Percentiles rank a stretch among this genome's conserved stretches.
Conservation (phyloP, 441 rosid species). For the Eruca vesicaria region DNA sequence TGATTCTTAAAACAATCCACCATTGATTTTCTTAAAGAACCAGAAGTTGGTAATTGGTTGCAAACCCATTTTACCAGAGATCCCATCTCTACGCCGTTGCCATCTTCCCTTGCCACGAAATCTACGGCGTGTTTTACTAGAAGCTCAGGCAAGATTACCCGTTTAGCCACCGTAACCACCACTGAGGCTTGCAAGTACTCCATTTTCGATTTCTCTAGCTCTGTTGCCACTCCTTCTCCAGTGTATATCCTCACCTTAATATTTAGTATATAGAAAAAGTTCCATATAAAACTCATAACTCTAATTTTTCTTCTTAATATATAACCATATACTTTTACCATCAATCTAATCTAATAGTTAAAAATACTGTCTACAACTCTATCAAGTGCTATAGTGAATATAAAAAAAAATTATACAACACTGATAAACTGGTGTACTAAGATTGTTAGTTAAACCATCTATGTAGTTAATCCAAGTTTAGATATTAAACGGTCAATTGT, state of each 20-base stretch:
- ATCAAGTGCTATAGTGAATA: too few species aligned
- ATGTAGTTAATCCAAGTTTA: background rate
- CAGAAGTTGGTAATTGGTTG: constrained; percentile 83
- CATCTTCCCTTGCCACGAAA: constrained; percentile 37
- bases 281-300: too few species aligned
- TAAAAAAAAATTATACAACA: too few species aligned
- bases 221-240: constrained; percentile 61
- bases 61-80: constrained; percentile 89
- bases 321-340: too few species aligned
- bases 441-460: background rate
- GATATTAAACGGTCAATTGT: background rate
- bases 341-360: too few species aligned
- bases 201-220: constrained; percentile 78
- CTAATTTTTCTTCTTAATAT: too few species aligned
- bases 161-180: constrained; percentile 56
- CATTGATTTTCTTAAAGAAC: constrained; percentile 79
- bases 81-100: constrained; percentile 31
- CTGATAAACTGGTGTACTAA: too few species aligned
- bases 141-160: constrained; percentile 75
- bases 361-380: too few species aligned
- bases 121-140: constrained; percentile 56
- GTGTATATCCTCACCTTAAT: constrained; percentile 93
- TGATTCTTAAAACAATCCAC: constrained; percentile 85
- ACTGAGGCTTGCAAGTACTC: constrained; percentile 89
- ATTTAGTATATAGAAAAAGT: too few species aligned